Base-by-base conservation (phyloP, 2,329 filamentous ascomycete species). In the Sarocladiaceae sp. region DNA sequence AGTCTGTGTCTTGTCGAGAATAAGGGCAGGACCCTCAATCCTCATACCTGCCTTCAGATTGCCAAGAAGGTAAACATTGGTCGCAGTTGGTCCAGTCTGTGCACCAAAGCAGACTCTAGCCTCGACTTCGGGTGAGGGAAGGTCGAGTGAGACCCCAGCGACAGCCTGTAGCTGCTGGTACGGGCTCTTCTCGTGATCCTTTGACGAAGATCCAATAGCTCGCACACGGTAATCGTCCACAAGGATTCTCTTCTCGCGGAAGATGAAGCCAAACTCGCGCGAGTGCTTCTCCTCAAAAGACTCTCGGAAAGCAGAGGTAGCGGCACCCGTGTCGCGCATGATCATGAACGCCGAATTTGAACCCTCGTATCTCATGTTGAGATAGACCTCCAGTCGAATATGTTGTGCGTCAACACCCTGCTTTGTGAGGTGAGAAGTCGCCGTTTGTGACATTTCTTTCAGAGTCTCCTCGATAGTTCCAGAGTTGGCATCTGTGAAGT, bases 31-130 rank as follows among this genome's bases (percentile, higher is more conserved):
- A 0, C 71, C 70, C 4, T 46, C 22, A 1, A 52, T 39, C 4
- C 13, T 23, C 17, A 25, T 28, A 1, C 29, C 29, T 4, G 87
- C 77, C 55, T 86, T 33, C 8, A 54, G 28, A 15, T 23, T 25
- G 3, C 18, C 26, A 4, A 54, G 50, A 42, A 44, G 33, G 17
- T 33, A 52, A 10, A 52, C n/a, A 6, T 28, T 46, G 3, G 51
- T 76, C 63, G 95, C 90, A 59, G 94, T 83, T 70, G 95, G 93
- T 17, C 82, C 75, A n/a, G n/a, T n/a, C n/a, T n/a, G n/a, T 11
- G 89, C 89, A 59, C 87, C 83, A 8, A 82, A 86, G 3, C 94
- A 88, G 2, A 95, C 74, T 68, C 92, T 82, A 61, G 84, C 81
- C 2, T 77, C 80, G 60, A 80, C 80, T 56, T 39, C 0, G 47